Evolutionary conservation across 139 green algal genomes (phyloP).

Genomic region (Medakamo hakoo): DNA sequence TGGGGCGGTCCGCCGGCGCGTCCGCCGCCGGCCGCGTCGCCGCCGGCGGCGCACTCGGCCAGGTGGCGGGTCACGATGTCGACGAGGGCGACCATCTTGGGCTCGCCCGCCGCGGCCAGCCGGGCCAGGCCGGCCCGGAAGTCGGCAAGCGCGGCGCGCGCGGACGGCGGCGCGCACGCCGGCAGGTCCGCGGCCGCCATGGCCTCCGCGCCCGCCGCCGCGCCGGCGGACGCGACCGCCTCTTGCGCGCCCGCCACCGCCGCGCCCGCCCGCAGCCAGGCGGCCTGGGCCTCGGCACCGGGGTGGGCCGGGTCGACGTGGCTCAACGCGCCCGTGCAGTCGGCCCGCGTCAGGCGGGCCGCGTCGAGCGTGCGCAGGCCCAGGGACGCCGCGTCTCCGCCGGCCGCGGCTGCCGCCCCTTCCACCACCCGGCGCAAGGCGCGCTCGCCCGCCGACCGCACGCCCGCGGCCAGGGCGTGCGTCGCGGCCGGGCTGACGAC

Average conservation of each 20-base stretch:
- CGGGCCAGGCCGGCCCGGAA: neutral
- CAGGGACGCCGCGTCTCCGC: too few relatives aligned
- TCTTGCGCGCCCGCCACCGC: neutral
- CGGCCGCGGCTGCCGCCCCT: too few relatives aligned
- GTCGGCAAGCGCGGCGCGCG: neutral
- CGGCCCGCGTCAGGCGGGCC: neutral
- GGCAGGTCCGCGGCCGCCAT: neutral
- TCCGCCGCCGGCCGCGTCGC: neutral
- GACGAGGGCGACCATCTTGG: constrained; percentile 44
- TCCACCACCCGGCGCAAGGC: constrained; percentile 5
- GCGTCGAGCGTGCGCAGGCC: neutral
- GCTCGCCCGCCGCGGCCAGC: constrained; percentile 8
- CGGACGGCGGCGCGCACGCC: too few relatives aligned
- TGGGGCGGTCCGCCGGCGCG: constrained; percentile 26
- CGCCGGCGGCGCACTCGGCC: neutral
- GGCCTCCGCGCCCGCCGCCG: neutral
- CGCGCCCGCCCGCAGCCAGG: neutral
- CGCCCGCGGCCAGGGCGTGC: neutral
- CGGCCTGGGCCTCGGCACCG: neutral
- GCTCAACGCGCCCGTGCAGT: neutral
- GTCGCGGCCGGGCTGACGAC: neutral
- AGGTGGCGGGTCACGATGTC: constrained; percentile 43
- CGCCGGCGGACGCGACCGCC: neutral
- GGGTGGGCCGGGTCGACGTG: neutral
- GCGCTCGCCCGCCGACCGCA: constrained; percentile 9